Base-by-base conservation (phyloP, 129 eudicot species). In the Dittrichia graveolens region DNA sequence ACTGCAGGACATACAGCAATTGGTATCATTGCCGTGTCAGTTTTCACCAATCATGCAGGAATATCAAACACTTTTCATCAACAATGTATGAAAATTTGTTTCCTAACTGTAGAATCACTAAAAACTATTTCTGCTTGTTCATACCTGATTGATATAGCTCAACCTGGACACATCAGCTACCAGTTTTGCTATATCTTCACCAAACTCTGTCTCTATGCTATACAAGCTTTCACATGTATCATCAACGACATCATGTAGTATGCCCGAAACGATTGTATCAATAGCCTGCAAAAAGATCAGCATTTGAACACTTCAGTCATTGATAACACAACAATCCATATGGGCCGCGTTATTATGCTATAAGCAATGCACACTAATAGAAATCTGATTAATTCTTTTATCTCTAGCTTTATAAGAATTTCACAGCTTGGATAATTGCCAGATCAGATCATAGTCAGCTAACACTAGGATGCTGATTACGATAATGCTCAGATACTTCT, bases 81-180 rank as follows among this genome's bases (percentile, higher is more conserved):
- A 55, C 48, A 49, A 38, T 24, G 64, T 39, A 41, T 31, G 66
- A 43, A 71, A 38, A 49, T 16, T 9, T 10, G 10, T 46, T 18
- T 14, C 37, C 46, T 59, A 34, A 46, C 4, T 55, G 66, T 44
- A 75, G 59, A 55, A 75, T n/a, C 48, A 43, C 19, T 56, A 72
- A 55, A 72, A 44, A 40, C 43, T 31, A 8, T 44, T 78, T 61
- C 18, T 16, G 41, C 49, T 65, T 55, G 40, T 67, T 41, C 42
- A 8, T 79, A 92, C 98, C 98, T 93, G 98, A 79, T 93, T 93
- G 73, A 93, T 85, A 76, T 87, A 87, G 80, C 98, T 93, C 74
- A 93, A 79, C 82, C 89, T 84, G 69, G 96, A 93, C 58, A 93
- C 98, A 61, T 95, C 96, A 80, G 95, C 87, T 7, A 93, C 96